Percentiles rank a stretch among this genome's conserved stretches.
These are phyloP conservation scores for Fibroporia radiculosa DNA, from an alignment of 768 basidiomycete genomes.

Conservation along the genomic window DNA sequence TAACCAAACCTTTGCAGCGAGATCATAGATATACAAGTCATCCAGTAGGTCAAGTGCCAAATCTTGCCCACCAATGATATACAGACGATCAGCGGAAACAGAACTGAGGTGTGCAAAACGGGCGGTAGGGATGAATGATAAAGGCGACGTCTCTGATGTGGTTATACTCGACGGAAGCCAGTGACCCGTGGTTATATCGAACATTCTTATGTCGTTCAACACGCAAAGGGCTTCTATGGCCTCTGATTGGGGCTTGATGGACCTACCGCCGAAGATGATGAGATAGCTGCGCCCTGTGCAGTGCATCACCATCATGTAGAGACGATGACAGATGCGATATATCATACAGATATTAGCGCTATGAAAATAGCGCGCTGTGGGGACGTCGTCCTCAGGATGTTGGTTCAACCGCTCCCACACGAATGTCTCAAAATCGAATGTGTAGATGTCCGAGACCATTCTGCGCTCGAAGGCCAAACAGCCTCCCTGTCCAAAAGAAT, in stretches of 20 bases:
- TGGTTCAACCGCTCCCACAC: slow-evolving; percentile 67
- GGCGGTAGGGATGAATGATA: slow-evolving; percentile 61
- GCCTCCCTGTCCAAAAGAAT: slow-evolving; percentile 54
- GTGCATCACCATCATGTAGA: slow-evolving; percentile 2
- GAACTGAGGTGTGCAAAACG: slow-evolving; percentile 95
- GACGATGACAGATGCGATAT: slow-evolving; percentile 5
- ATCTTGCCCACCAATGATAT: slow-evolving; percentile 95
- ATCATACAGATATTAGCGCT: slow-evolving; percentile 75
- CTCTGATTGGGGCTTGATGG: slow-evolving; percentile 61
- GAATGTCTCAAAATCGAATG: slow-evolving; percentile 78
- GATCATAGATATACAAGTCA: slow-evolving; percentile 86
- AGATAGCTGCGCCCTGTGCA: slow-evolving; percentile 76
- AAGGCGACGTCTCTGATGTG: slow-evolving; percentile 26
- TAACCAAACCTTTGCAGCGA: slow-evolving; percentile 67
- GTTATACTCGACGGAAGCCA: slow-evolving; percentile 57
- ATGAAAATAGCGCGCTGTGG: slow-evolving; percentile 90
- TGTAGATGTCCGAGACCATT: slow-evolving; percentile 88
- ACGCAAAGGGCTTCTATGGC: slow-evolving; percentile 81
- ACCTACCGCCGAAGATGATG: slow-evolving; percentile 96
- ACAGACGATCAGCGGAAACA: slow-evolving; percentile 74
- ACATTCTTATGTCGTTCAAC: slow-evolving; percentile 85
- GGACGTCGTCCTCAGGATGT: slow-evolving; percentile 59
- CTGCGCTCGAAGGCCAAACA: slow-evolving; percentile 77
- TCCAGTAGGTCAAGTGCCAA: slow-evolving; percentile 90
- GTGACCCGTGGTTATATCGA: slow-evolving; percentile 59